Evolutionary conservation across 345 rosid species (phyloP).

Genomic region (Nasturtium officinale): DNA sequence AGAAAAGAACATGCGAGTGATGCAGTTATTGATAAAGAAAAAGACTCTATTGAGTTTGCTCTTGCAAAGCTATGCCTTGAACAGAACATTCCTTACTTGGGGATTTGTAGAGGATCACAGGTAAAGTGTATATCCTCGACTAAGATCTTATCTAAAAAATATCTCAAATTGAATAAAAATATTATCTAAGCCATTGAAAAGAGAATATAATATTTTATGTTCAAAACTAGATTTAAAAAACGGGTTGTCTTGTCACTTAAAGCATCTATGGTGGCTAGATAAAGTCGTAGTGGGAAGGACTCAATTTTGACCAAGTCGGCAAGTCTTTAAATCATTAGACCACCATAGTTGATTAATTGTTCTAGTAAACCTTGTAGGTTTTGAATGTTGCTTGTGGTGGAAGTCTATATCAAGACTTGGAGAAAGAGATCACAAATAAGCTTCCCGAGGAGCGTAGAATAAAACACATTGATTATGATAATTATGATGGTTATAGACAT

Average conservation of each 20-base stretch:
- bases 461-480: slow-evolving; percentile 68
- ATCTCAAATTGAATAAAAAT: neutral
- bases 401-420: slow-evolving; percentile 72
- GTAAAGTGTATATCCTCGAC: slow-evolving; percentile 1
- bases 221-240: neutral
- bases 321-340: neutral
- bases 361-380: slow-evolving; percentile 46
- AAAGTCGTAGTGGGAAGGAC: neutral
- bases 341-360: neutral
- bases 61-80: slow-evolving; percentile 81
- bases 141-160: neutral
- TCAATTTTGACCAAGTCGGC: neutral
- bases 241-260: neutral
- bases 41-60: slow-evolving; percentile 75
- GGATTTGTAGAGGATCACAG: slow-evolving; percentile 82
- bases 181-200: neutral
- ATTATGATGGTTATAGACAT: slow-evolving; percentile 84
- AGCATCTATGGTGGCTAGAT: neutral
- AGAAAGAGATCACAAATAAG: slow-evolving; percentile 53
- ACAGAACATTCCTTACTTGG: slow-evolving; percentile 78
- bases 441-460: slow-evolving; percentile 40
- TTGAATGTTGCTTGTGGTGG: slow-evolving; percentile 90
- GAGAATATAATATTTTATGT: neutral
- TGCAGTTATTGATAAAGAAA: slow-evolving; percentile 72
- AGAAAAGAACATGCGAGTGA: slow-evolving; percentile 59